phyloP scores from a whole-genome alignment of 306 rosid genomes.

The Prunus salicina region DNA sequence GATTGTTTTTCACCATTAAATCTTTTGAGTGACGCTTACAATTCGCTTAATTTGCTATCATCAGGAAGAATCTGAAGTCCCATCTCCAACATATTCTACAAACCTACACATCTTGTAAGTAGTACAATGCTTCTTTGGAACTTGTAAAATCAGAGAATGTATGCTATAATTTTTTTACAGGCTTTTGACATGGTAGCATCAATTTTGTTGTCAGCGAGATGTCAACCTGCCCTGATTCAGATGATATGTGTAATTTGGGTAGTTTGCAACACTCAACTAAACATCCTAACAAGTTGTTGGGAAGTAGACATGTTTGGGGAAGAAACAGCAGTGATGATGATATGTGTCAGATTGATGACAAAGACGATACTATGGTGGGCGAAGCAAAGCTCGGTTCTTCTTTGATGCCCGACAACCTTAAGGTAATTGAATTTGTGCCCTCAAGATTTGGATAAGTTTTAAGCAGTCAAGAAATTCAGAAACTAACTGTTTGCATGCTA shows the following conservation, averaged over 20 bases:
- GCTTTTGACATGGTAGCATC: slow-evolving; percentile 15
- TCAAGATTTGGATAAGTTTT: slow-evolving; percentile 12
- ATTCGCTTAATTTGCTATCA: slow-evolving; percentile 16
- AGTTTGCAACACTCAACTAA: slow-evolving; percentile 50
- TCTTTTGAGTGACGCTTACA: slow-evolving; percentile 13
- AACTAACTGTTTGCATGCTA: slow-evolving; percentile 13
- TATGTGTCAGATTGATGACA: slow-evolving; percentile 80
- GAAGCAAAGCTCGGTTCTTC: slow-evolving; percentile 47
- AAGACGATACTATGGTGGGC: slow-evolving; percentile 42
- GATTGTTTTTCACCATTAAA: slow-evolving; percentile 7
- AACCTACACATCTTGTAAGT: slow-evolving; percentile 50
- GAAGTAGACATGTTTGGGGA: slow-evolving; percentile 52
- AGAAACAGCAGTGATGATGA: slow-evolving; percentile 58
- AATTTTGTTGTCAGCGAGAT: slow-evolving; percentile 41
- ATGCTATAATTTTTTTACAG: slow-evolving; percentile 12
- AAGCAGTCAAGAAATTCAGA: slow-evolving; percentile 12
- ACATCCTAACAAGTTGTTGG: slow-evolving; percentile 38
- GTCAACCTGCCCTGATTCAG: slow-evolving; percentile 31
- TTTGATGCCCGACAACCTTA: slow-evolving; percentile 44
- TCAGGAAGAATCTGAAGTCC: slow-evolving; percentile 57
- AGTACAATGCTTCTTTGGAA: slow-evolving; percentile 5
- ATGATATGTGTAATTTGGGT: slow-evolving; percentile 52
- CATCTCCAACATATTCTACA: slow-evolving; percentile 39
- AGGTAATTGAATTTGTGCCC: slow-evolving; percentile 45
- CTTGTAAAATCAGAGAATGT: slow-evolving; percentile 23